Evolutionary conservation across 2,329 filamentous ascomycete genomes (phyloP).

Genomic region (Epichloe sylvatica): DNA sequence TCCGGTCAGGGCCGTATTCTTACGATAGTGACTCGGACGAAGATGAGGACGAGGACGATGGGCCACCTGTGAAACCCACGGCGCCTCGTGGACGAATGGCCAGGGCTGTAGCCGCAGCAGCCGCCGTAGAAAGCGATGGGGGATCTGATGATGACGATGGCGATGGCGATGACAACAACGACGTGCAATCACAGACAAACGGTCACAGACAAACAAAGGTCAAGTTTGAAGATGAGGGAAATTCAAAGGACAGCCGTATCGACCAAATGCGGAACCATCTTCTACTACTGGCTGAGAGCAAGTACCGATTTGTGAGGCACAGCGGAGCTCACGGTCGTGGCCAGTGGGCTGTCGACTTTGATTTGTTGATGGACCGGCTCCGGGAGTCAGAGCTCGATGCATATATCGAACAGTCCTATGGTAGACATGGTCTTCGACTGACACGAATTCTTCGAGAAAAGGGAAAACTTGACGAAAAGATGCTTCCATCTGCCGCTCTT

Average conservation of each 20-base stretch:
- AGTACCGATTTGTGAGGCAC: constrained; percentile 53
- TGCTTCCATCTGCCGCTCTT: constrained; percentile 64
- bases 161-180: constrained; percentile 5
- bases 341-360: constrained; percentile 76
- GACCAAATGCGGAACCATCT: constrained; percentile 58
- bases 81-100: constrained; percentile 5
- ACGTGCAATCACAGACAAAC: constrained; percentile 17
- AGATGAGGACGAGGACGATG: constrained; percentile 19
- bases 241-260: constrained; percentile 31
- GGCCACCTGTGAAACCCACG: neutral
- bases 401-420: constrained; percentile 65
- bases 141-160: constrained; percentile 17
- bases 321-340: constrained; percentile 48
- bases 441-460: constrained; percentile 72
- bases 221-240: constrained; percentile 36
- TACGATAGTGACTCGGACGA: constrained; percentile 22
- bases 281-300: constrained; percentile 55
- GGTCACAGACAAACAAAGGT: constrained; percentile 28
- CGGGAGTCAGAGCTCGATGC: constrained; percentile 69
- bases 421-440: constrained; percentile 64
- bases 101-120: constrained; percentile 2
- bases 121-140: constrained; percentile 13
- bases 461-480: constrained; percentile 91
- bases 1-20: constrained; percentile 24
- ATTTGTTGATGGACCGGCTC: constrained; percentile 54